Base-by-base conservation (phyloP, 495 filamentous ascomycete species). In the Tetracladium setigerum region DNA sequence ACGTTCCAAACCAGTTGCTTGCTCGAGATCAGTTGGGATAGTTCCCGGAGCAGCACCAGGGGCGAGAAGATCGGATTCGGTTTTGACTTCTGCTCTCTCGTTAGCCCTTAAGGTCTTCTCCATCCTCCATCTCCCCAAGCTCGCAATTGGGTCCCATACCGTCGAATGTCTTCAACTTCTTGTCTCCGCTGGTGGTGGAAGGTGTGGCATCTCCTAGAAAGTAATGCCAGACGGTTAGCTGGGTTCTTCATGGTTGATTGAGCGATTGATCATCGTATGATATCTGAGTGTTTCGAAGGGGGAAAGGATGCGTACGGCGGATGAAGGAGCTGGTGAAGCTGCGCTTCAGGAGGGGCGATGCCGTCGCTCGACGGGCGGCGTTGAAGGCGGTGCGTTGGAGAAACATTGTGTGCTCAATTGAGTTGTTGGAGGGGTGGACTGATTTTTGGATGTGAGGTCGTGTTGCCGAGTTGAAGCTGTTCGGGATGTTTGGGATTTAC, bases 1-100 rank as follows among this genome's bases (percentile, higher is more conserved):
- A 71, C 92, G 91, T 76, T 99, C 92, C 42, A 99, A 76, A 79
- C 92, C 92, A 54, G 92, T 97, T 37, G 91, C 72, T 67, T 99
- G 92, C 60, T 95, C 86, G 63, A 90, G 62, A 68, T 99, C 92
- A 71, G 86, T 88, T 50, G 92, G 88, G 54, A 99, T 73, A 65
- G 84, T 86, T 55, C 91, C 92, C 52, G 82, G 69, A 44, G 73
- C 68, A 59, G 83, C 87, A 67, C 92, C 92, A 35, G 89, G 87
- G 49, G 79, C 73, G 49, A 94, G 31, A 42, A 99, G 85, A 70
- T 99, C 92, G 11, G 79, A 73, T 56, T 83, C 78, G 53, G 62
- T 73, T 70, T 81, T 83, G 69, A 97, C 81, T 57, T 97, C 91
- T 98, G 62, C 71, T 51, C 12, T 31, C 15, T 18, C 33, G 45